Base-by-base conservation (phyloP, 768 basidiomycete genomes). In the Russula lepida region DNA sequence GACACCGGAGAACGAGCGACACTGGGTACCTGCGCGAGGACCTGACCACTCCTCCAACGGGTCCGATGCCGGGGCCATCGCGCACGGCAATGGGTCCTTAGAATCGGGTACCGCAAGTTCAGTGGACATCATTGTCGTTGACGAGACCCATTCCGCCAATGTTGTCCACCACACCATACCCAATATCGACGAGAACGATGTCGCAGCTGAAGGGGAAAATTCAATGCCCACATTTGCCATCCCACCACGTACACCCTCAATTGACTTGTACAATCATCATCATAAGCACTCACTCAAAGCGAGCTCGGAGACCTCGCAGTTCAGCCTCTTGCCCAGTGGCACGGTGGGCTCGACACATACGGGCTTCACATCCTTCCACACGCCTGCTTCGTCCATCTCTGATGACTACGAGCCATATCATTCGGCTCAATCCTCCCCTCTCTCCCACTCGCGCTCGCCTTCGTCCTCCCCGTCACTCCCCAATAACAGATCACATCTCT, bases 371-470 rank as follows among this genome's bases (percentile, higher is more conserved):
- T 76, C 84, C 44, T 92, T 86, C 71, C 86, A 89, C 71, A 92
- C 90, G 0, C 88, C 90, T 7, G 82, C 85, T 0, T 91, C 89
- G 0, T 89, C 88, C n/a, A 63, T 89, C 46, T 86, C 82, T 64
- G 84, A 89, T 68, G 65, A 69, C 3, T 87, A 76, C 63, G 77
- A 81, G 21, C 82, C 56, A 1, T 62, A 52, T 44, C 27, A 62
- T 6, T 62, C 84, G 7, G 85, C 86, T 3, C 78, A 81, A 11
- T 81, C 81, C 4, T 84, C 85, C 2, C 84, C 84, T 0, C 75
- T 78, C 55, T 76, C 81, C 2, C 65, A 64, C 9, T 68, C 75
- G 28, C 44, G 63, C 17, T 67, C 56, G 32, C 62, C 59, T 21
- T 68, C 66, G 30, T 64, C 58, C 65, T 69, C 32, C 46, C 65